Percentiles rank a stretch among this genome's conserved stretches.
These are phyloP conservation scores for Leucoagaricus sp. DNA, from an alignment of 1,284 basidiomycete genomes.

Conservation along the genomic window DNA sequence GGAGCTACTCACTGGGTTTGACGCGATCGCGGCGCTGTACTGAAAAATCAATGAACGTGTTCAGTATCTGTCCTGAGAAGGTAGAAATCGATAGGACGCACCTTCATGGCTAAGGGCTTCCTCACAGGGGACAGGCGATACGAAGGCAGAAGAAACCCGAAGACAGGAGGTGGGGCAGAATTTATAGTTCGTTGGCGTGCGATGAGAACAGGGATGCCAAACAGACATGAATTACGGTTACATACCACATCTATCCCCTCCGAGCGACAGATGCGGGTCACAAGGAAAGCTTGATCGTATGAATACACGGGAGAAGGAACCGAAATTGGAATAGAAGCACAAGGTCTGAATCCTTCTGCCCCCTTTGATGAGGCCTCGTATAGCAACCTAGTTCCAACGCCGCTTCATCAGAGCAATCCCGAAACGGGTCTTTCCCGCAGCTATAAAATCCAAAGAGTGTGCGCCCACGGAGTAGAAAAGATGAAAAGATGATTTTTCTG, in stretches of 20 bases:
- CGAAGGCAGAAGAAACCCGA: constrained; percentile 5
- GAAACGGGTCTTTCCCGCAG: background rate
- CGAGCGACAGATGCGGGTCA: background rate
- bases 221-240: background rate
- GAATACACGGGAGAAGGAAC: background rate
- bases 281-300: constrained; percentile 6
- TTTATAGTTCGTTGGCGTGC: constrained; percentile 5
- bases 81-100: background rate
- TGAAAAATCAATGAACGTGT: constrained; percentile 17
- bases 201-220: constrained; percentile 4
- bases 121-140: background rate
- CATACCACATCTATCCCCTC: constrained; percentile 14
- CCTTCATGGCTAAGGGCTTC: constrained; percentile 11
- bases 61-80: background rate
- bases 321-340: constrained; percentile 9
- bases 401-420: background rate
- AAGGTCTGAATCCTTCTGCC: background rate
- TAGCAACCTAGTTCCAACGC: background rate
- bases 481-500: too few species aligned
- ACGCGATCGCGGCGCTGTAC: constrained; percentile 51
- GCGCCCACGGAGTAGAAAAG: background rate
- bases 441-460: background rate
- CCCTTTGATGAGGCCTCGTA: background rate
- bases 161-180: background rate
- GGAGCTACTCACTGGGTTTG: constrained; percentile 44